These are phyloP conservation scores for Pythium pyrilobum DNA, from an alignment of 352 stramenopile genomes.

Conservation along the genomic window DNA sequence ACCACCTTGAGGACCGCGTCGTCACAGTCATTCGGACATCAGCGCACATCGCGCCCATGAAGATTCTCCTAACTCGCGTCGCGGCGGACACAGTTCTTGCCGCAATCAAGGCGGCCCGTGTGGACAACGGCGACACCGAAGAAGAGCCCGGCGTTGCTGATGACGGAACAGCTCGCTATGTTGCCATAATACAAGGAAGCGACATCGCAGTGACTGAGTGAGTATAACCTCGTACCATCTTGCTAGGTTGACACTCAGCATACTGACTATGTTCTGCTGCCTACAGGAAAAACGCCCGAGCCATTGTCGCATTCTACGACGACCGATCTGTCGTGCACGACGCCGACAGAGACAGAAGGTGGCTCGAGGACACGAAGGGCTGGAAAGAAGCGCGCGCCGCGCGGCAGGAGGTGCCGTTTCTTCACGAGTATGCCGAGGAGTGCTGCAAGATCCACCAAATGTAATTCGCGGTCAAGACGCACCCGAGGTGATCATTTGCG, in stretches of 20 bases:
- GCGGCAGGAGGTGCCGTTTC: background rate
- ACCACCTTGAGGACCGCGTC: background rate
- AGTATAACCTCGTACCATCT: no score
- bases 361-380: background rate
- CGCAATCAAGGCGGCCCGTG: background rate
- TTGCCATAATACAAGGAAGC: background rate
- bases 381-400: no score
- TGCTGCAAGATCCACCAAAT: no score
- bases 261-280: no score
- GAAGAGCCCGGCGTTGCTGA: no score
- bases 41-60: background rate
- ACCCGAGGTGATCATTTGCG: no score
- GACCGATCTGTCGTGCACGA: background rate
- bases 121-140: no score
- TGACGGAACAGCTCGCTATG: background rate
- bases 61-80: background rate
- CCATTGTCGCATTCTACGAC: background rate
- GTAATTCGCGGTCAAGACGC: no score
- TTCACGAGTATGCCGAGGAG: no score
- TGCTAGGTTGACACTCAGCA: no score
- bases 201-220: background rate
- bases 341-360: background rate
- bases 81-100: background rate
- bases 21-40: no score
- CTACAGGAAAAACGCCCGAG: no score